Base-by-base conservation (phyloP, 495 filamentous ascomycete species). In the Xylaria intraflava region DNA sequence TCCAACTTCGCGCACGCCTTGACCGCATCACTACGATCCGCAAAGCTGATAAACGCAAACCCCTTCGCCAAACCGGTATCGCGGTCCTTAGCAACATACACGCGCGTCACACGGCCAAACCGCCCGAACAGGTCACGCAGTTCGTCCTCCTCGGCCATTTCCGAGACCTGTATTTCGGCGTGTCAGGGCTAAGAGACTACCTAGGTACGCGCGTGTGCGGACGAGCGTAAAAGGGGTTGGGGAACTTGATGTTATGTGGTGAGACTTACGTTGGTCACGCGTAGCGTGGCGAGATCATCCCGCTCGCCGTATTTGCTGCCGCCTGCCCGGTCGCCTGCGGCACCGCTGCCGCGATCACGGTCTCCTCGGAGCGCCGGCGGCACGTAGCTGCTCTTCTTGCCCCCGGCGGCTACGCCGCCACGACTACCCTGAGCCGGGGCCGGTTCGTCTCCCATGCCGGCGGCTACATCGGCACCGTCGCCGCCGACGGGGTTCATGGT, bases 1-100 rank as follows among this genome's bases (percentile, higher is more conserved):
- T 98, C 93, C 86, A 98, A 88, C 78, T 95, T 97, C 74, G 87
- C 85, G 73, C 91, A 96, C 7, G 93, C 93, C 72, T 83, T 87
- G 53, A 87, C 83, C 51, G 93, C 93, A 72, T 98, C 94, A 54
- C 74, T 69, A 59, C 92, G 80, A 58, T 97, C 93, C 45, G 83
- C 84, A 70, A 90, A 98, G 69, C 88, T 94, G 74, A 98, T 95
- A 69, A 98, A 98, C 16, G 93, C 93, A 65, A 97, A 98, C 39
- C 93, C 93, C 81, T 98, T 98, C 47, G 94, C 93, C 60, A 89
- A 67, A 51, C 88, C 86, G 31, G 94, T 97, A 44, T 97, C 94
- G 67, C 93, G 78, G 72, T 98, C 94, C 76, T 95, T 95, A 56
- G 93, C 93, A 56, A 98, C 70, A 79, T 96, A 98, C 42, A 98